These are phyloP conservation scores for Populus tremula DNA, from an alignment of 345 rosid genomes.

Conservation along the genomic window DNA sequence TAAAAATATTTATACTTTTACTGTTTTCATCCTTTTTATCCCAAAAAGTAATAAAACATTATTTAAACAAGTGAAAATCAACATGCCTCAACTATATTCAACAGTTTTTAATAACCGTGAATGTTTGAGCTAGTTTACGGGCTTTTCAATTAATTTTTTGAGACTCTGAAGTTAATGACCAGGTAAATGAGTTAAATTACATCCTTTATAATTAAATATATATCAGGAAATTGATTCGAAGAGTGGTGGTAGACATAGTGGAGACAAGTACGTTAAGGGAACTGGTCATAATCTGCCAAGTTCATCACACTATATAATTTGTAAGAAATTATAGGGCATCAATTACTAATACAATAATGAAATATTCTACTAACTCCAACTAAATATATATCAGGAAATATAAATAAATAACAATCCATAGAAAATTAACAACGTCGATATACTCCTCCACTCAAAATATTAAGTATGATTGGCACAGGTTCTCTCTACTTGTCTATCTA, in stretches of 20 bases:
- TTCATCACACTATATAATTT: background rate
- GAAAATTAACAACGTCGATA: background rate
- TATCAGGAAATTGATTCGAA: background rate
- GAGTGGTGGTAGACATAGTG: background rate
- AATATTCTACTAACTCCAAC: background rate
- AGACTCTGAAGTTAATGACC: fast-evolving
- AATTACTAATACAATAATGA: background rate
- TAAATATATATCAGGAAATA: background rate
- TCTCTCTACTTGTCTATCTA: background rate
- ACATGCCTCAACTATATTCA: no score
- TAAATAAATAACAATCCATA: no score
- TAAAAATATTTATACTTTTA: no score
- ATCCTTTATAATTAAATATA: no score
- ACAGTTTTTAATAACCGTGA: no score
- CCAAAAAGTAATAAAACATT: no score
- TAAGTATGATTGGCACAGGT: background rate
- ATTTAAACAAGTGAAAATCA: no score
- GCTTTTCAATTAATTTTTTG: no score
- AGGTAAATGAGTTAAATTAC: no score
- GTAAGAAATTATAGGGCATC: background rate
- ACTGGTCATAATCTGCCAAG: background rate
- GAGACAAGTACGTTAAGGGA: background rate
- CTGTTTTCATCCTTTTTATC: no score
- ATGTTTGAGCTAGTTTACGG: no score
- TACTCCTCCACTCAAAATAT: background rate